These are phyloP conservation scores for Chrysanthemum lavandulifolium DNA, from an alignment of 129 eudicot species.

Conservation along the genomic window DNA sequence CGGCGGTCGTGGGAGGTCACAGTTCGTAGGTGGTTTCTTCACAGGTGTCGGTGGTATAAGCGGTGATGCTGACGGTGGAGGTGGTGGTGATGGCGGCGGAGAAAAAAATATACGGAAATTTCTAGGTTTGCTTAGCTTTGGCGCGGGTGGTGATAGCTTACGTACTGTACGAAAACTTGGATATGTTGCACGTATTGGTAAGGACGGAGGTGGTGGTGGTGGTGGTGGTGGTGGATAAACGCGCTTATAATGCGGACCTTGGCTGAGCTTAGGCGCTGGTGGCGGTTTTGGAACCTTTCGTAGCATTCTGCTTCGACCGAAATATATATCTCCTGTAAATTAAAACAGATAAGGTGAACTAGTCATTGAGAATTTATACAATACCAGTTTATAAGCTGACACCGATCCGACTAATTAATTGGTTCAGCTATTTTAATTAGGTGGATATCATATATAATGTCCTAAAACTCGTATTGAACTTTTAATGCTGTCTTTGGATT, in stretches of 20 bases:
- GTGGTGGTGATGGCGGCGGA: not conserved
- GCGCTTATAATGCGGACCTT: not conserved
- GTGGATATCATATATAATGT: too few relatives aligned
- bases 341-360: too few relatives aligned
- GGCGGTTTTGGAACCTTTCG: not conserved
- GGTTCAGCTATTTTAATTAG: too few relatives aligned
- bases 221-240: not conserved
- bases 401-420: too few relatives aligned
- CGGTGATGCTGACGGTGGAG: not conserved
- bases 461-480: too few relatives aligned
- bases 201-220: not conserved
- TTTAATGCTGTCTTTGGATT: too few relatives aligned
- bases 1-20: not conserved
- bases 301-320: not conserved
- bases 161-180: not conserved
- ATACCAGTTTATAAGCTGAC: too few relatives aligned
- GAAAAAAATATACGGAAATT: not conserved
- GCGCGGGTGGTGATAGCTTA: not conserved
- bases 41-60: not conserved
- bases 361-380: too few relatives aligned
- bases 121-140: not conserved
- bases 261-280: conserved; percentile 4
- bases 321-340: not conserved
- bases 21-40: not conserved
- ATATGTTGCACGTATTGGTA: not conserved